A percentile compares a stretch with the other conserved stretches of the same genome.
Conservation (phyloP, 306 rosid genomes). For the Pterocarpus macrocarpus region DNA sequence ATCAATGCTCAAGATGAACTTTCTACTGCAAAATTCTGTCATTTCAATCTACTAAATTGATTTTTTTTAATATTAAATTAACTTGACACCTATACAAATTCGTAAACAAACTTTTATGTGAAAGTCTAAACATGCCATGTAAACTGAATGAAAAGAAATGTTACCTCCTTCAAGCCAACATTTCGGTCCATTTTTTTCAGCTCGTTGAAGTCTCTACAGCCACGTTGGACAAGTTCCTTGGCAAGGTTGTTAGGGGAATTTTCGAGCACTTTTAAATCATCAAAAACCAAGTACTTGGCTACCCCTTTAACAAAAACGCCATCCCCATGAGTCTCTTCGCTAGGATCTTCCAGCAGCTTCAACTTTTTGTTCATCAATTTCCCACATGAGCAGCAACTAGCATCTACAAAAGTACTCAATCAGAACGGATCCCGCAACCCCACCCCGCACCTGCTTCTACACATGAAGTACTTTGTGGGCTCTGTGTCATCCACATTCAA, state of each 20-base stretch:
- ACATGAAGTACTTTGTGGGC: too few relatives aligned
- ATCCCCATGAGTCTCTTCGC: too few relatives aligned
- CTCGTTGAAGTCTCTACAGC: neutral
- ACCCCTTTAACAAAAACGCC: neutral
- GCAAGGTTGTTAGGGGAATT: neutral
- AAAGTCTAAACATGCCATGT: neutral
- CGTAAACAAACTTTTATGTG: too few relatives aligned
- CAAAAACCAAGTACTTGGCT: too few relatives aligned
- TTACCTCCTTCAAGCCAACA: constrained; percentile 35
- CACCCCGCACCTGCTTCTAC: neutral
- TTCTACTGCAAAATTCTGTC: neutral
- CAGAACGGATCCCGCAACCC: neutral
- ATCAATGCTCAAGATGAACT: neutral
- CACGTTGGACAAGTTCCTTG: neutral
- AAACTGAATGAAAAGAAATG: neutral
- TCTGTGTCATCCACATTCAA: too few relatives aligned
- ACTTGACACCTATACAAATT: too few relatives aligned
- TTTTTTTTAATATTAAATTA: too few relatives aligned
- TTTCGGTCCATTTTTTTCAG: neutral
- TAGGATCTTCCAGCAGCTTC: neutral
- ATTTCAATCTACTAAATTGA: neutral
- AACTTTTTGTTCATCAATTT: neutral
- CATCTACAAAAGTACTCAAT: constrained; percentile 11
- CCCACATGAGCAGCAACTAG: neutral
- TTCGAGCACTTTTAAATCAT: too few relatives aligned